Evolutionary conservation across 2,329 filamentous ascomycete species (phyloP), one percentile per base, ranked within the genome.

Genomic region (Aspergillus quadricinctus): DNA sequence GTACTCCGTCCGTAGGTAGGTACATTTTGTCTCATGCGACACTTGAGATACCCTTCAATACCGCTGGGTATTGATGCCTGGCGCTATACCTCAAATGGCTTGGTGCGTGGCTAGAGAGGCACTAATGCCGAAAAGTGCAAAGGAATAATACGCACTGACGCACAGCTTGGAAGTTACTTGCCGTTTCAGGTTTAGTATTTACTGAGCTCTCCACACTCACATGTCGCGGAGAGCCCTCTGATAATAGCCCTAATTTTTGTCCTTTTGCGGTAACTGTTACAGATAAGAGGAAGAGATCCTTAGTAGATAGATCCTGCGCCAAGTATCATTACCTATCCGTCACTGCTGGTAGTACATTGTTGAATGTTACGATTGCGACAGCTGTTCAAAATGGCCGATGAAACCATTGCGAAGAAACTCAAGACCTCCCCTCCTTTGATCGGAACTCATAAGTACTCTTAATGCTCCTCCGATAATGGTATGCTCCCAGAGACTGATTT

Each of bases 361-460:
- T 68, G 57, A 19, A 72, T 72, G 69, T 57, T 65, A 27, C 62
- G 63, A 48, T 70, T 83, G 56, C 77, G 76, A 51, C 72, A 64
- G 54, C 58, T 78, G n/a, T 63, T 77, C 67, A 82, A 69, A 70
- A 89, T 89, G 86, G 81, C 87, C 67, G 84, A 72, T 54, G 73
- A 90, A 80, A 83, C 80, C 71, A 83, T 87, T 68, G 78, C 88
- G 61, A 97, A 97, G 78, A 88, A 90, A 75, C 78, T 95, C 73
- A 96, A 96, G 83, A 90, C 88, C 66, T 81, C 84, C 60, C 77
- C 78, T 60, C 78, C 88, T 62, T 77, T 86, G 65, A 95, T 97
- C 72, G 94, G 92, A 70, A 99, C 94, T 29, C 94, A 99, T 83
- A 97, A 88, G 81, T 82, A 74, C 54, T 49, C n/a, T 23, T 27